Percentiles rank a stretch among this genome's conserved stretches.
Evolutionary conservation across 306 rosid species (phyloP).

Genomic region (Lagenaria siceraria): DNA sequence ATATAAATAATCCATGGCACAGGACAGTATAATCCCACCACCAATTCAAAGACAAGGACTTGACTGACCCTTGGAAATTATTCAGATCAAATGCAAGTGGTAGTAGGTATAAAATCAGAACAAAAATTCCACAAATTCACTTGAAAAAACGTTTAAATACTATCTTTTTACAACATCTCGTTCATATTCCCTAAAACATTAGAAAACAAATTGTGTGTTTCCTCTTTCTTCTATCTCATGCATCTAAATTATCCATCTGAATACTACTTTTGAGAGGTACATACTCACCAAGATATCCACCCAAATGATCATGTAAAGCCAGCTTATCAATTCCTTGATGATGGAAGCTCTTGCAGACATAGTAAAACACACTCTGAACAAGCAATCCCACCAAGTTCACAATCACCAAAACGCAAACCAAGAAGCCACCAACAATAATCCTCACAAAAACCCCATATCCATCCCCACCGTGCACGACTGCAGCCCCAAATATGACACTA

Average conservation of each 20-base stretch:
- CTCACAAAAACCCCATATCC: slow-evolving; percentile 38
- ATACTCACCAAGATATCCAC: slow-evolving; percentile 94
- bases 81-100: background rate
- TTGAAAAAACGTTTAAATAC: background rate
- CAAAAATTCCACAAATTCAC: background rate
- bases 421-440: slow-evolving; percentile 72
- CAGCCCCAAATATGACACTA: slow-evolving; percentile 36
- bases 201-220: slow-evolving; percentile 11
- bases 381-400: slow-evolving; percentile 78
- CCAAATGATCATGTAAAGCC: slow-evolving; percentile 82
- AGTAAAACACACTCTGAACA: slow-evolving; percentile 86
- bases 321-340: slow-evolving; percentile 85
- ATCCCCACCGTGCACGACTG: slow-evolving; percentile 71
- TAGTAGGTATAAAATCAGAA: background rate
- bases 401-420: slow-evolving; percentile 77
- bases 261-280: slow-evolving; percentile 93
- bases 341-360: slow-evolving; percentile 86
- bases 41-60: background rate
- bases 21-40: background rate
- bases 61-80: background rate
- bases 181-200: slow-evolving; percentile 17
- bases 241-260: slow-evolving; percentile 84
- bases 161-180: background rate
- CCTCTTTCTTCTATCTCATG: slow-evolving; percentile 18
- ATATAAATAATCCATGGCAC: background rate